These are phyloP conservation scores for Pleurotus pulmonarius DNA, from an alignment of 768 basidiomycete genomes.

Conservation along the genomic window DNA sequence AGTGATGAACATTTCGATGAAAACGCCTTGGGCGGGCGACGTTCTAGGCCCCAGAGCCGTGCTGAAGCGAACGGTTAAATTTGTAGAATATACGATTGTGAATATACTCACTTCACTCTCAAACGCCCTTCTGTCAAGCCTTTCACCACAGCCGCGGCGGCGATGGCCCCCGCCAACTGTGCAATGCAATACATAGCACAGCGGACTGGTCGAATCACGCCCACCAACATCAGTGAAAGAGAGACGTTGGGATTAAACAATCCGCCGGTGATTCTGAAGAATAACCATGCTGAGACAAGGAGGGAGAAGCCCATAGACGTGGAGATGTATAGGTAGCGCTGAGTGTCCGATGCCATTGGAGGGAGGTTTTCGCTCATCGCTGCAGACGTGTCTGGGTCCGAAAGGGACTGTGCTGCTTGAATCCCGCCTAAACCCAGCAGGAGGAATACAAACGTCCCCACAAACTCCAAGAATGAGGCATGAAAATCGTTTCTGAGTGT, in stretches of 20 bases:
- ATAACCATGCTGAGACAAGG: constrained; percentile 58
- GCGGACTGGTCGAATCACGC: constrained; percentile 49
- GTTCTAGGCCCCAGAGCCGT: constrained; percentile 42
- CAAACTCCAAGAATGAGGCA: constrained; percentile 54
- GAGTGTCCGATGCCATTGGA: constrained; percentile 24
- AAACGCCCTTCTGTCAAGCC: constrained; percentile 53
- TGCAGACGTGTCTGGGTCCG: constrained; percentile 15
- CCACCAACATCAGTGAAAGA: constrained; percentile 54
- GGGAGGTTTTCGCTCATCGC: not conserved
- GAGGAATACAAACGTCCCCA: constrained; percentile 60
- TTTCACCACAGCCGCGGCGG: constrained; percentile 51
- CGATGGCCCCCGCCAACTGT: constrained; percentile 57
- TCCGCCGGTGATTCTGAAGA: constrained; percentile 10
- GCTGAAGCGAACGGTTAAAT: constrained; percentile 26
- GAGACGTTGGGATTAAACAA: constrained; percentile 54
- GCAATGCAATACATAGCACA: constrained; percentile 60
- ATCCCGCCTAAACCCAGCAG: constrained; percentile 64
- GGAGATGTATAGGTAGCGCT: constrained; percentile 52
- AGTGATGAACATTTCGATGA: constrained; percentile 73
- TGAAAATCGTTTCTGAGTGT: constrained; percentile 34
- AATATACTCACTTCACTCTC: constrained; percentile 45
- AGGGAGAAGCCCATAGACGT: constrained; percentile 60
- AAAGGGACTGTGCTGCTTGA: constrained; percentile 47
- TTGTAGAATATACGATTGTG: not conserved
- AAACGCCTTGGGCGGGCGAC: constrained; percentile 55